These are phyloP conservation scores for Plenodomus biglobosus DNA, from an alignment of 2,329 filamentous ascomycete genomes.

Conservation along the genomic window DNA sequence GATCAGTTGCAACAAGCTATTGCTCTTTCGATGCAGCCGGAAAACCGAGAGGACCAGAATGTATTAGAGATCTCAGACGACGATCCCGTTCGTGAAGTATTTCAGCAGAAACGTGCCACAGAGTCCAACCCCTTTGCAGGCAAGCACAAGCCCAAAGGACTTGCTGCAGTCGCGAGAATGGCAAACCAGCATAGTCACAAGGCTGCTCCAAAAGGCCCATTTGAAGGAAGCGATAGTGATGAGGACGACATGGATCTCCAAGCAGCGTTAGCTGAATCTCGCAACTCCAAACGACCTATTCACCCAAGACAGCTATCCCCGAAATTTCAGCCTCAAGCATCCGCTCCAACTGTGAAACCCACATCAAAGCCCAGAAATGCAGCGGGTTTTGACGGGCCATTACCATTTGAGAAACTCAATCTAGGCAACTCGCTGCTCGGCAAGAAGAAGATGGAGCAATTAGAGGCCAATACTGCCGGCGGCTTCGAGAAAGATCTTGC, in stretches of 20 bases:
- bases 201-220: slow-evolving; percentile 34
- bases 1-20: slow-evolving; percentile 81
- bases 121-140: slow-evolving; percentile 46
- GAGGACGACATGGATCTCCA: slow-evolving; percentile 79
- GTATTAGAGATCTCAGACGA: slow-evolving; percentile 51
- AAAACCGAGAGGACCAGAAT: slow-evolving; percentile 55
- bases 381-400: slow-evolving; percentile 70
- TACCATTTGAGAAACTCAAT: slow-evolving; percentile 83
- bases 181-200: slow-evolving; percentile 73
- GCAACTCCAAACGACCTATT: slow-evolving; percentile 51
- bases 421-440: slow-evolving; percentile 63
- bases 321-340: slow-evolving; percentile 20
- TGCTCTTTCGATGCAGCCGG: slow-evolving; percentile 73
- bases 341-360: slow-evolving; percentile 22
- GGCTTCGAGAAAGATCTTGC: slow-evolving; percentile 62
- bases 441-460: slow-evolving; percentile 56
- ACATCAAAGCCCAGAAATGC: slow-evolving; percentile 55
- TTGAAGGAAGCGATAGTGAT: slow-evolving; percentile 57
- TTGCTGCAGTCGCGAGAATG: slow-evolving; percentile 67
- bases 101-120: slow-evolving; percentile 49
- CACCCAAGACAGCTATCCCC: slow-evolving; percentile 35
- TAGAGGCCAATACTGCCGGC: slow-evolving; percentile 59
- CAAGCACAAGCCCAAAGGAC: slow-evolving; percentile 40
- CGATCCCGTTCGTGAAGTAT: slow-evolving; percentile 50
- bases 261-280: slow-evolving; percentile 71